phyloP scores from a whole-genome alignment of 345 rosid genomes.

The Arabidopsis suecica region DNA sequence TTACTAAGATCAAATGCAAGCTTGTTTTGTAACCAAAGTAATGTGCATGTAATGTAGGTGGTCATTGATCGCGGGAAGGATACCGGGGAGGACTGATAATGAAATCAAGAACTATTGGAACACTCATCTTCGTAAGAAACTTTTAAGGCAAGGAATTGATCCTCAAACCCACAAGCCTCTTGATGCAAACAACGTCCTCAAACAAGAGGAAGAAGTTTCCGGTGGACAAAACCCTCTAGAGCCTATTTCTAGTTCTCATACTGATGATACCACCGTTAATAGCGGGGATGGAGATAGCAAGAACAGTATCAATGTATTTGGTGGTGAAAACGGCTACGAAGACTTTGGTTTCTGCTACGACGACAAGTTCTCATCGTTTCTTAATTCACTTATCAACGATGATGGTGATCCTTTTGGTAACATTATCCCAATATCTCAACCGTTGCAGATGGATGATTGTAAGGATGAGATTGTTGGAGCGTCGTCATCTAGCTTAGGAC shows the following conservation, averaged over 20 bases:
- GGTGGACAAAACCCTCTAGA: conserved; percentile 28
- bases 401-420: conserved; percentile 48
- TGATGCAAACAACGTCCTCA: conserved; percentile 30
- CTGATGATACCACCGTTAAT: conserved; percentile 10
- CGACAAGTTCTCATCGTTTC: conserved; percentile 70
- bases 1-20: background rate
- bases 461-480: conserved; percentile 31
- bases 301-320: conserved; percentile 30
- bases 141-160: conserved; percentile 79
- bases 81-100: conserved; percentile 89
- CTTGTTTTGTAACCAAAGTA: background rate
- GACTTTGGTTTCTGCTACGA: conserved; percentile 50
- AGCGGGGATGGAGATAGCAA: conserved; percentile 32
- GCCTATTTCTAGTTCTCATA: conserved; percentile 22
- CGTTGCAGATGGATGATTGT: conserved; percentile 20
- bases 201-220: conserved; percentile 34
- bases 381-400: conserved; percentile 68
- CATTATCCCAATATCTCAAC: conserved; percentile 15
- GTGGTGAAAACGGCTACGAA: conserved; percentile 24
- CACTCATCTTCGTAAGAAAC: conserved; percentile 80
- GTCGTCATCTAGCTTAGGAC: conserved; percentile 27
- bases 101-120: conserved; percentile 96
- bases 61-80: conserved; percentile 89
- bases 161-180: conserved; percentile 85
- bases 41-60: conserved; percentile 52